These are phyloP conservation scores for Aspergillus puulaauensis DNA, from an alignment of 2,329 filamentous ascomycete genomes.

Conservation along the genomic window DNA sequence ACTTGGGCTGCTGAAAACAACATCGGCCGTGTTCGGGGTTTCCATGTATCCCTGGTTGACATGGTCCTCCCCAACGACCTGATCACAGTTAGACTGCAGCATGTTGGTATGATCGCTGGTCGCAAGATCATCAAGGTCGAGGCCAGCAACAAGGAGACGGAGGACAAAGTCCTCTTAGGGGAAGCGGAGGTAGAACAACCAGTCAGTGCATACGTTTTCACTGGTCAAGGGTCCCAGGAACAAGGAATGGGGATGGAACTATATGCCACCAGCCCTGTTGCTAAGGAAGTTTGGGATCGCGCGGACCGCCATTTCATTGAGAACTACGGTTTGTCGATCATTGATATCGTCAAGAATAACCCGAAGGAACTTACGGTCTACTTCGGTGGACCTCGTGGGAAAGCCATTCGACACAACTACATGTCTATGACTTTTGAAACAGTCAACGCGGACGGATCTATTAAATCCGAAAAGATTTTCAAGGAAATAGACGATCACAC, in stretches of 20 bases:
- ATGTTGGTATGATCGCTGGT: slow-evolving; percentile 95
- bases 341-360: slow-evolving; percentile 99
- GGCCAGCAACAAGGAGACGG: slow-evolving; percentile 89
- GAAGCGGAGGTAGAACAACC: slow-evolving; percentile 98
- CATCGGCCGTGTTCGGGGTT: slow-evolving; percentile 92
- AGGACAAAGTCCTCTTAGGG: slow-evolving; percentile 92
- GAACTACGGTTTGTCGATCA: slow-evolving; percentile 98
- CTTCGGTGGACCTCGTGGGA: slow-evolving; percentile 94
- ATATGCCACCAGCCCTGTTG: slow-evolving; percentile 88
- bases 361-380: slow-evolving; percentile 98
- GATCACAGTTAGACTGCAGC: slow-evolving; percentile 90
- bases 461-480: slow-evolving; percentile 99
- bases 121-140: slow-evolving; percentile 99
- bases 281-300: slow-evolving; percentile 95
- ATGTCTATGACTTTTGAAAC: slow-evolving; percentile 99
- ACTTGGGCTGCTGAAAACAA: slow-evolving; percentile 99
- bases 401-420: slow-evolving; percentile 97
- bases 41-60: slow-evolving; percentile 93
- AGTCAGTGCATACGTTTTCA: slow-evolving; percentile 95
- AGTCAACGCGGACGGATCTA: slow-evolving; percentile 83
- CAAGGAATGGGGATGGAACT: slow-evolving; percentile 99
- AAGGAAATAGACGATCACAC: slow-evolving; percentile 94
- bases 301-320: slow-evolving; percentile 98
- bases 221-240: slow-evolving; percentile 96
- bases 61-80: slow-evolving; percentile 98